Evolutionary conservation across 495 filamentous ascomycete species (phyloP), one percentile per base, ranked within the genome.

Genomic region (Penicillium alfredii): DNA sequence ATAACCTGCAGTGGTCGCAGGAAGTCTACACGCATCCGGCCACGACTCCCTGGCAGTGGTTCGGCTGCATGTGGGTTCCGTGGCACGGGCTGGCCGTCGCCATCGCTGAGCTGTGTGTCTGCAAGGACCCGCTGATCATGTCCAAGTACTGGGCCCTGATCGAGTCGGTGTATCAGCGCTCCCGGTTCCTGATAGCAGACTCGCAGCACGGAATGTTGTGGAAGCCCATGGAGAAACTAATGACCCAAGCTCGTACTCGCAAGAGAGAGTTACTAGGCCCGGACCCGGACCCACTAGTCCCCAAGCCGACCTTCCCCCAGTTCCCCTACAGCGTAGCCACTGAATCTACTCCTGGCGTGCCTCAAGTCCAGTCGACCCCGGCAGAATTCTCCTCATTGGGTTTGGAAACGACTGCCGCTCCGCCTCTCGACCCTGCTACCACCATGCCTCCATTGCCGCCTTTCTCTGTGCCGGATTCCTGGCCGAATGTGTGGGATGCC

Each of bases 91-190:
- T 73, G 2, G 66, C 63, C 8, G 61, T 71, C 11, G 61, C 63
- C 21, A 60, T 94, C 6, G 73, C 83, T 1, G 88, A 94, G 45
- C 69, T 90, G 3, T 80, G 80, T 46, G 72, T 79, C 29, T 77
- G 84, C 28, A 73, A 77, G 20, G 74, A 68, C 21, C 60, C 74
- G 4, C 69, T 70, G 49, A 44, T 78, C 10, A 77, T 84, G 12
- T 79, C 84, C 29, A 72, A 81, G 4, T 85, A 79, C 8, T 95
- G 88, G 88, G 51, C 59, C 1, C 77, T 81, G 0, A 62, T 94
- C 3, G 77, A 83, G 22, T 49, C 63, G 2, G 68, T 72, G 8
- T 82, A 78, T 44, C 64, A 73, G 28, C 55, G 57, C 17, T 68
- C 71, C 28, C 72, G 72, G 7, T 61, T 69, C 20, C 45, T 64